phyloP scores from a whole-genome alignment of 2,329 filamentous ascomycete genomes.

The Penicillium sp. region DNA sequence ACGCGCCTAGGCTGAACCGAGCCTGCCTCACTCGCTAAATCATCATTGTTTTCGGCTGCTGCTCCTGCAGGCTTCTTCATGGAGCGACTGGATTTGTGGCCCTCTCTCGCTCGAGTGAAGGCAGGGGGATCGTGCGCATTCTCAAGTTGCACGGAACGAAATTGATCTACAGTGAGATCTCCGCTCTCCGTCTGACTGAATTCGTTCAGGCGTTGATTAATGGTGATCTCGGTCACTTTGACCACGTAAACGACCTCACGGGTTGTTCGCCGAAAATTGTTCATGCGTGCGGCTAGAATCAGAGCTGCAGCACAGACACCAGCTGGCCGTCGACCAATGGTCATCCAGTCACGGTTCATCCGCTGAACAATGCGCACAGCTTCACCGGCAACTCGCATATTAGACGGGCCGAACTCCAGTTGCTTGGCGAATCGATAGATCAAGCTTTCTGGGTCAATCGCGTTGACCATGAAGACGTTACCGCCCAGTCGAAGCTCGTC shows the following conservation, averaged over 20 bases:
- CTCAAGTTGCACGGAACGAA: slow-evolving; percentile 58
- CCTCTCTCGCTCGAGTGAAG: slow-evolving; percentile 60
- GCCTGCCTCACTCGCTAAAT: slow-evolving; percentile 27
- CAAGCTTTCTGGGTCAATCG: slow-evolving; percentile 82
- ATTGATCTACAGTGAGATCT: slow-evolving; percentile 82
- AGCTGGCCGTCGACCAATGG: slow-evolving; percentile 86
- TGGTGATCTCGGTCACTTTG: slow-evolving; percentile 91
- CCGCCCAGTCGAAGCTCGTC: slow-evolving; percentile 54
- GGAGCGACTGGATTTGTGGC: slow-evolving; percentile 53
- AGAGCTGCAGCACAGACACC: slow-evolving; percentile 93
- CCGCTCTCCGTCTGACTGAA: slow-evolving; percentile 86
- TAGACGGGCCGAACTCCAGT: slow-evolving; percentile 82
- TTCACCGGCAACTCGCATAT: slow-evolving; percentile 81
- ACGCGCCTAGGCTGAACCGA: slow-evolving; percentile 42
- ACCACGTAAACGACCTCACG: slow-evolving; percentile 97
- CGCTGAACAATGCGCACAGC: slow-evolving; percentile 83
- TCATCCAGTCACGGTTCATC: slow-evolving; percentile 98
- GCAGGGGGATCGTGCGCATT: slow-evolving; percentile 79
- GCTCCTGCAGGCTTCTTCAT: slow-evolving; percentile 36
- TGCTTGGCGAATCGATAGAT: slow-evolving; percentile 89
- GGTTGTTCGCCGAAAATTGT: slow-evolving; percentile 91
- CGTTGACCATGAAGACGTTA: slow-evolving; percentile 68
- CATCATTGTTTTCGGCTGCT: slow-evolving; percentile 46
- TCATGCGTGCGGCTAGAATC: slow-evolving; percentile 93
- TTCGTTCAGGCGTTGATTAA: slow-evolving; percentile 86